Conservation (phyloP, 23 red algal genomes). For the Gracilaria gracilis region DNA sequence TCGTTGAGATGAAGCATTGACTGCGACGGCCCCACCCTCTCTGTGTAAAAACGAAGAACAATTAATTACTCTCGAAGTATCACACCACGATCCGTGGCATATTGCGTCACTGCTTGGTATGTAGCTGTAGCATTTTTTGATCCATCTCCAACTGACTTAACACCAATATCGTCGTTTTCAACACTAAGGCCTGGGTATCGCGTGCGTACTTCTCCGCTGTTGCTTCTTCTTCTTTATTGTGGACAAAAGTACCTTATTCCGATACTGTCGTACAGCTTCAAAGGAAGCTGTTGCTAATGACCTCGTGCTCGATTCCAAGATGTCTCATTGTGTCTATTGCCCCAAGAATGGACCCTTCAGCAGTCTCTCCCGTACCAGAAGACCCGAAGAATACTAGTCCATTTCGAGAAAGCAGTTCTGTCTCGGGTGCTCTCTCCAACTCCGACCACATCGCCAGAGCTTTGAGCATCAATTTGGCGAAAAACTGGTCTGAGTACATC, state of each 20-base stretch:
- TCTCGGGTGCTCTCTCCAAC: too few species aligned
- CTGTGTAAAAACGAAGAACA: conserved; percentile 3
- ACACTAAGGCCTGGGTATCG: background rate
- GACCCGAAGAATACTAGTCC: conserved; percentile 28
- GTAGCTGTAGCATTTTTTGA: conserved; percentile 3
- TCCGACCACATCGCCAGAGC: too few species aligned
- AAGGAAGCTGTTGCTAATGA: too few species aligned
- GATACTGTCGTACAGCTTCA: too few species aligned
- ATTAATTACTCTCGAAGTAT: background rate
- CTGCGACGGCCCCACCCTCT: background rate
- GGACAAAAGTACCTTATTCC: too few species aligned
- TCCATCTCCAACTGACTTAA: background rate
- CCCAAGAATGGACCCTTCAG: conserved; percentile 22
- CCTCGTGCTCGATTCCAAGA: conserved; percentile 23
- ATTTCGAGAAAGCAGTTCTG: too few species aligned
- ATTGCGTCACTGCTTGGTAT: conserved; percentile 11
- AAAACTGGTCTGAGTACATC: too few species aligned
- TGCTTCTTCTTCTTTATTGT: background rate
- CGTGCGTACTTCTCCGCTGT: background rate
- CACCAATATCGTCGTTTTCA: background rate
- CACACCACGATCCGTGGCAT: background rate
- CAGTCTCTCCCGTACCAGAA: conserved; percentile 10
- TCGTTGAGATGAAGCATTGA: conserved; percentile 12
- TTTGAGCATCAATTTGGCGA: too few species aligned
- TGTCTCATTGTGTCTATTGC: background rate